A percentile compares a stretch with the other conserved stretches of the same genome.
Evolutionary conservation across 23 red algal genomes (phyloP).

Genomic region (Gracilaria gracilis): DNA sequence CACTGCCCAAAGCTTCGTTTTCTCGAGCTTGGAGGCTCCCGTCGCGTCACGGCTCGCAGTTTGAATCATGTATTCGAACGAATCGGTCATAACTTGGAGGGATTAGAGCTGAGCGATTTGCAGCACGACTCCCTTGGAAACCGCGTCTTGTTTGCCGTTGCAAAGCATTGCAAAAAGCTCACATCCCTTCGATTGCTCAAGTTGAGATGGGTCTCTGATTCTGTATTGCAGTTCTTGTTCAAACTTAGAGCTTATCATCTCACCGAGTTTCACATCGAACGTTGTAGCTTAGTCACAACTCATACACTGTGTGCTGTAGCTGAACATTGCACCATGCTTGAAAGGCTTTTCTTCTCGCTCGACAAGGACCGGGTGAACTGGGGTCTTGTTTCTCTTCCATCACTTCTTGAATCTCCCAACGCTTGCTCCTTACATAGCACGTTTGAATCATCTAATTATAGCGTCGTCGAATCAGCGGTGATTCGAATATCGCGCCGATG

Average conservation of each 20-base stretch:
- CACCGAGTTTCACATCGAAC: constrained; percentile 14
- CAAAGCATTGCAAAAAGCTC: constrained; percentile 18
- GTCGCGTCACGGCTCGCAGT: constrained; percentile 17
- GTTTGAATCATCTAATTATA: constrained; percentile 3
- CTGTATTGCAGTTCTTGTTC: constrained; percentile 12
- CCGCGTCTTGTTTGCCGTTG: constrained; percentile 4
- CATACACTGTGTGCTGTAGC: neutral
- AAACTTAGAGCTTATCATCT: constrained; percentile 21
- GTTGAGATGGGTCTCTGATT: constrained; percentile 38
- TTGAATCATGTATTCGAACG: constrained; percentile 28
- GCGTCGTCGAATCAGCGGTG: constrained; percentile 6
- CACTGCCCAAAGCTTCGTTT: constrained; percentile 4
- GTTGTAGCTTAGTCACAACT: constrained; percentile 3
- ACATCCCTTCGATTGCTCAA: constrained; percentile 25
- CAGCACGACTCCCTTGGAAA: constrained; percentile 27
- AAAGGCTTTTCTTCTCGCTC: constrained; percentile 23
- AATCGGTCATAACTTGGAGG: constrained; percentile 18
- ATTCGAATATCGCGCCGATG: constrained; percentile 13
- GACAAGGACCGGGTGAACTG: neutral
- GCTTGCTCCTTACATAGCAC: neutral
- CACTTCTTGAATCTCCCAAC: neutral
- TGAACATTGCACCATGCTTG: neutral
- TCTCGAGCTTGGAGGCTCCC: constrained; percentile 44
- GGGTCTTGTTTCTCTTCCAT: neutral
- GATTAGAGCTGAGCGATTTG: constrained; percentile 31